A percentile compares a stretch with the other conserved stretches of the same genome.
phyloP scores from a whole-genome alignment of 225 moss, liverwort and hornwort genomes.

The Polytrichum formosum region DNA sequence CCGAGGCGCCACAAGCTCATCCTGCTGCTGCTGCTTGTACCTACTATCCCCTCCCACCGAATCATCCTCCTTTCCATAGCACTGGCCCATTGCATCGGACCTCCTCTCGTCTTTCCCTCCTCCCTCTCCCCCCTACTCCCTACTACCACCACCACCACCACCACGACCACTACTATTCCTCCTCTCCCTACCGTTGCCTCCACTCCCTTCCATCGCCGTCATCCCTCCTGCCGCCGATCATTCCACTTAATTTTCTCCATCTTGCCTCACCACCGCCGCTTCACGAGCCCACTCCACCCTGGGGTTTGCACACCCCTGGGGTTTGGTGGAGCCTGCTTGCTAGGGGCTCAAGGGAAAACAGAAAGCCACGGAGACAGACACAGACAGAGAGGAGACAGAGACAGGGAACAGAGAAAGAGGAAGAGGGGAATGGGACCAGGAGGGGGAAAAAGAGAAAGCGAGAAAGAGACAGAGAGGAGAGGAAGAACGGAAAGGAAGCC shows the following conservation, averaged over 20 bases:
- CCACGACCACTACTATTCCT: background rate
- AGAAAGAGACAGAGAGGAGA: background rate
- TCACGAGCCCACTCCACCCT: background rate
- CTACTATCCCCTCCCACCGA: slow-evolving; percentile 99
- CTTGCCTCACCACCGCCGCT: background rate
- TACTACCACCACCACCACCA: background rate
- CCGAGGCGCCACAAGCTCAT: slow-evolving; percentile 48
- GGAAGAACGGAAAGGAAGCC: background rate
- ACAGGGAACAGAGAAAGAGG: background rate
- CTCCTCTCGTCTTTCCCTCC: background rate
- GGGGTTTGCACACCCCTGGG: background rate
- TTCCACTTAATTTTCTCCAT: background rate
- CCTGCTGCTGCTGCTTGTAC: slow-evolving; percentile 53
- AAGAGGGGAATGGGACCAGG: background rate
- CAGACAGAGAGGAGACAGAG: background rate
- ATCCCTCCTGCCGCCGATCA: background rate
- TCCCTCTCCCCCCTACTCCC: background rate
- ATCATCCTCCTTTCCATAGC: slow-evolving; percentile 60
- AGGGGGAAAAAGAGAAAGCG: background rate
- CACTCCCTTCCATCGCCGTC: background rate
- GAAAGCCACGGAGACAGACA: background rate
- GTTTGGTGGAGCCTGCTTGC: background rate
- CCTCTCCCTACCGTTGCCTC: background rate
- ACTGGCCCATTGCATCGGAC: slow-evolving; percentile 68
- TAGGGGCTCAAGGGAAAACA: background rate